Conservation (phyloP, 2,329 filamentous ascomycete genomes). For the Exophiala viscosa region DNA sequence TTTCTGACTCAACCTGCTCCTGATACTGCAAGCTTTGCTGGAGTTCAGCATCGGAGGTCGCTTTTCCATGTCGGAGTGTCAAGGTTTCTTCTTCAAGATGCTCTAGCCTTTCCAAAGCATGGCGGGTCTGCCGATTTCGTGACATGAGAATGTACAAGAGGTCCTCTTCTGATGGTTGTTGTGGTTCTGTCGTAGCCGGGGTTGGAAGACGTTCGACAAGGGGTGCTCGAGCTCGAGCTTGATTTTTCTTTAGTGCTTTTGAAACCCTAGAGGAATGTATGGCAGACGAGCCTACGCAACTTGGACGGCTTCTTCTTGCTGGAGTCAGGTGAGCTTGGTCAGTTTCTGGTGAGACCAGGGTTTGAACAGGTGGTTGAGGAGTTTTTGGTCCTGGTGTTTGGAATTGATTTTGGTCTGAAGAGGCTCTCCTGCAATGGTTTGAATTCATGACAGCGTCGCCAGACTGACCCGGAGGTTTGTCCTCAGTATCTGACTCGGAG, state of each 20-base stretch:
- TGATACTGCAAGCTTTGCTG: slow-evolving; percentile 3
- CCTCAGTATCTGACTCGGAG: too few relatives aligned
- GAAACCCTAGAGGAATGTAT: neutral
- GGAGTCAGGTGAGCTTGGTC: too few relatives aligned
- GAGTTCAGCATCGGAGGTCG: slow-evolving; percentile 5
- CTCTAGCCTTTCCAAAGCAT: slow-evolving; percentile 4
- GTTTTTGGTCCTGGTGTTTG: too few relatives aligned
- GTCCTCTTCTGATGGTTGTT: slow-evolving; percentile 23
- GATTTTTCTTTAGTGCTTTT: neutral
- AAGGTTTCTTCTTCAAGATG: slow-evolving; percentile 13
- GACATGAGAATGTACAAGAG: slow-evolving; percentile 23
- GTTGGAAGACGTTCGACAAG: neutral
- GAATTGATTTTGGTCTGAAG: too few relatives aligned
- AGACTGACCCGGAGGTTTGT: too few relatives aligned
- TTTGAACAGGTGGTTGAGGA: too few relatives aligned
- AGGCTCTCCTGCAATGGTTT: too few relatives aligned
- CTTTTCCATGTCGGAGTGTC: slow-evolving; percentile 2
- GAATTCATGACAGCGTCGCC: too few relatives aligned
- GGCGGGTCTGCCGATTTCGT: slow-evolving; percentile 9
- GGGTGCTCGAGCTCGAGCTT: neutral
- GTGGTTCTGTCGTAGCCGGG: neutral
- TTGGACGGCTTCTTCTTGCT: too few relatives aligned
- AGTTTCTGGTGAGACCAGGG: too few relatives aligned
- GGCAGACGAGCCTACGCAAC: neutral
- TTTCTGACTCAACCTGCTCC: slow-evolving; percentile 7